Conservation (phyloP, 2,329 filamentous ascomycete genomes). For the Colletotrichum lentis region DNA sequence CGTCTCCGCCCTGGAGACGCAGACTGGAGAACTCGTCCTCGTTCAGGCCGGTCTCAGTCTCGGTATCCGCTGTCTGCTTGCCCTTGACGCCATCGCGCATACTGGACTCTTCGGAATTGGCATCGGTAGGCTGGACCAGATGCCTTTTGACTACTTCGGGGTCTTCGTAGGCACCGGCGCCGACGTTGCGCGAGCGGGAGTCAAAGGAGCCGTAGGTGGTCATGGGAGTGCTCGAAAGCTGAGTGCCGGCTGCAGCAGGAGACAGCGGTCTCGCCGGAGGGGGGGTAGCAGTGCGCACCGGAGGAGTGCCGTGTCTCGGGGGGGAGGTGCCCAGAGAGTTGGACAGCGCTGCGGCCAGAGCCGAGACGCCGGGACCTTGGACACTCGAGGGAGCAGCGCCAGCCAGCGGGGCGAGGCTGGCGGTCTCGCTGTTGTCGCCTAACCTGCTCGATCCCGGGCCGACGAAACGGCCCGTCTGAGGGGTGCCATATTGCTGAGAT, state of each 20-base stretch:
- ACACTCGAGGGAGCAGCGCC: slow-evolving; percentile 68
- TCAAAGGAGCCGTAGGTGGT: slow-evolving; percentile 90
- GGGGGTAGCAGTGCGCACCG: slow-evolving; percentile 66
- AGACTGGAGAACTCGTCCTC: slow-evolving; percentile 93
- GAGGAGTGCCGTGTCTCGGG: slow-evolving; percentile 73
- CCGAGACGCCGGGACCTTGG: slow-evolving; percentile 83
- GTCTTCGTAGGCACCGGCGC: slow-evolving; percentile 77
- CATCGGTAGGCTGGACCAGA: slow-evolving; percentile 74
- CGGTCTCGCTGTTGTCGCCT: slow-evolving; percentile 54
- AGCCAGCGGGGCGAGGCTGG: slow-evolving; percentile 68
- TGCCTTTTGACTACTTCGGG: slow-evolving; percentile 91
- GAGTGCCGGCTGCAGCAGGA: slow-evolving; percentile 55
- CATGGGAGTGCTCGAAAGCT: slow-evolving; percentile 58
- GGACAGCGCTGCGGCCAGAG: slow-evolving; percentile 85
- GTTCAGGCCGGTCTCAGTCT: slow-evolving; percentile 52
- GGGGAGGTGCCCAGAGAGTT: slow-evolving; percentile 76
- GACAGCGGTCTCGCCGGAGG: slow-evolving; percentile 49
- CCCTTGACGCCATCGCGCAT: slow-evolving; percentile 59
- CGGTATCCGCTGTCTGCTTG: slow-evolving; percentile 59
- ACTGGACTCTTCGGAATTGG: slow-evolving; percentile 57
- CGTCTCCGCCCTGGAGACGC: slow-evolving; percentile 90
- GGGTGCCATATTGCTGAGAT: slow-evolving; percentile 49
- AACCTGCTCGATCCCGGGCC: slow-evolving; percentile 44
- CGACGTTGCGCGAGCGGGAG: slow-evolving; percentile 64
- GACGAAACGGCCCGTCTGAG: slow-evolving; percentile 56